phyloP scores from a whole-genome alignment of 331 rosid species.

The Spiraea crenata region DNA sequence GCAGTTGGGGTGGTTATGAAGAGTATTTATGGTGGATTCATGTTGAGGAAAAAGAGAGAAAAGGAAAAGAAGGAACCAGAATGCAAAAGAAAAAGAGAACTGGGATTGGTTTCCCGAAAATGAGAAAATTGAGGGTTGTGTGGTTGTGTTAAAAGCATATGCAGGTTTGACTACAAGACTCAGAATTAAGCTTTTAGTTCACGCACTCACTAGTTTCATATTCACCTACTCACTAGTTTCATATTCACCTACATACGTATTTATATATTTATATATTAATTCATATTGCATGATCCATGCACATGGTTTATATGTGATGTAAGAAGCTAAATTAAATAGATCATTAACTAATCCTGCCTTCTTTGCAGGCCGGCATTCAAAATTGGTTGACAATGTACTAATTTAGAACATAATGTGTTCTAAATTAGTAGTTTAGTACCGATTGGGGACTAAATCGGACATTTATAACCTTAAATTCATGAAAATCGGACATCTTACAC shows the following conservation, averaged over 20 bases:
- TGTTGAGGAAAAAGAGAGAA: constrained; percentile 20
- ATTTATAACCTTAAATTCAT: too few species aligned
- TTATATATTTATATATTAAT: too few species aligned
- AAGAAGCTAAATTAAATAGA: neutral
- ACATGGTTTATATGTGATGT: constrained; percentile 1
- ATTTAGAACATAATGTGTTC: neutral
- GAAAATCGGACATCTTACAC: too few species aligned
- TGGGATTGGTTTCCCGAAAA: constrained; percentile 1
- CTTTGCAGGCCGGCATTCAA: neutral
- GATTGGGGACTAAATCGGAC: too few species aligned
- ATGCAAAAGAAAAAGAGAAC: constrained; percentile 33
- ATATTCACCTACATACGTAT: too few species aligned
- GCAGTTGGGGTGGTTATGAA: constrained; percentile 28
- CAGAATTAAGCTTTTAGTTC: constrained; percentile 9
- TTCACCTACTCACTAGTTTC: too few species aligned
- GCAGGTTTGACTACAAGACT: constrained; percentile 21
- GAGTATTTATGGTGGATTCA: constrained; percentile 35
- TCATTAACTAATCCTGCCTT: neutral
- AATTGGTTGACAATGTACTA: neutral
- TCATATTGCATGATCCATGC: constrained; percentile 14
- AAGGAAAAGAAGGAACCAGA: constrained; percentile 27
- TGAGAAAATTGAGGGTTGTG: constrained; percentile 1
- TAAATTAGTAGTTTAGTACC: too few species aligned
- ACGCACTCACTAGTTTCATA: neutral
- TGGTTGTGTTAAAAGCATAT: constrained; percentile 15